phyloP scores from a whole-genome alignment of 805 yeast genomes.

The Sporopachydermia quercuum region DNA sequence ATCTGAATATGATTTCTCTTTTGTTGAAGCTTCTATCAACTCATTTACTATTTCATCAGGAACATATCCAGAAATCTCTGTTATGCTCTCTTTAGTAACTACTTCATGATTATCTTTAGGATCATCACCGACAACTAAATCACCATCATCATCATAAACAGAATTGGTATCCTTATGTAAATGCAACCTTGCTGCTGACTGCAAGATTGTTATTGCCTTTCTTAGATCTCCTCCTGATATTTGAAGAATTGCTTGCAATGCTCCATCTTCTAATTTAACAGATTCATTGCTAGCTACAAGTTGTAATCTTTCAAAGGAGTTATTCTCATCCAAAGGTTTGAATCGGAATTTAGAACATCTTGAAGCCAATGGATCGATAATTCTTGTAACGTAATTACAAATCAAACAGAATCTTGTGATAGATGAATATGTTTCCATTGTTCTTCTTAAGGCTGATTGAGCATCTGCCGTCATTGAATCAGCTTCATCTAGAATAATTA shows the following conservation, averaged over 20 bases:
- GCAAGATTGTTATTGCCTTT: conserved; percentile 80
- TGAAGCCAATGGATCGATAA: conserved; percentile 92
- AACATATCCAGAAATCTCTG: conserved; percentile 68
- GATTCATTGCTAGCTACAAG: conserved; percentile 42
- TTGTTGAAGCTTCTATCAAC: conserved; percentile 25
- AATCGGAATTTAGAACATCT: conserved; percentile 94
- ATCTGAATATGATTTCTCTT: conserved; percentile 17
- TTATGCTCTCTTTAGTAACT: conserved; percentile 32
- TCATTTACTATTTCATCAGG: conserved; percentile 31
- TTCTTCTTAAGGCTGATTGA: conserved; percentile 86
- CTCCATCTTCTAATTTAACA: conserved; percentile 30
- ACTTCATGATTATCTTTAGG: conserved; percentile 8
- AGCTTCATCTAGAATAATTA: conserved; percentile 87
- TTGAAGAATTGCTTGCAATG: conserved; percentile 48
- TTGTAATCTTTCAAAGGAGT: conserved; percentile 55
- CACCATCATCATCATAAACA: conserved; percentile 16
- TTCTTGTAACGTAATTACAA: conserved; percentile 92
- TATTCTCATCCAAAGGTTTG: conserved; percentile 53
- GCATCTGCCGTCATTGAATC: conserved; percentile 98
- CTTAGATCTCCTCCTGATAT: conserved; percentile 85
- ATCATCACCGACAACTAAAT: conserved; percentile 19
- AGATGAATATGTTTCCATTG: conserved; percentile 80
- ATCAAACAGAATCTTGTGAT: conserved; percentile 89
- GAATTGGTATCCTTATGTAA: conserved; percentile 7
- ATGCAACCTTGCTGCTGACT: conserved; percentile 58